Evolutionary conservation across 2,329 filamentous ascomycete species (phyloP), one percentile per base, ranked within the genome.

Genomic region (Hypoxylon sp.): DNA sequence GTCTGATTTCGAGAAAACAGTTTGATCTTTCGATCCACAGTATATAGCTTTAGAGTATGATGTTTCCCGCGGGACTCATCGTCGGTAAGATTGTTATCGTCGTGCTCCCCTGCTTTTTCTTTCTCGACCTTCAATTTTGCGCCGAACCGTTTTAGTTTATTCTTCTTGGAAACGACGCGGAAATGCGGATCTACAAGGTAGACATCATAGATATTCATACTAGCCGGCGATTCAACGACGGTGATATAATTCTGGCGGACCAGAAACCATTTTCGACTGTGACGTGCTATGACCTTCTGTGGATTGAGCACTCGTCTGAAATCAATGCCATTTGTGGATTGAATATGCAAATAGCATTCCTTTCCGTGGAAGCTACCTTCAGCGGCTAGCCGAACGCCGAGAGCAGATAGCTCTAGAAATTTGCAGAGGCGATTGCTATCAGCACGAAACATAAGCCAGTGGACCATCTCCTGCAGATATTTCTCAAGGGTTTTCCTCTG

Each of bases 331-430:
- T 97, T 97, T 14, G 92, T 91, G 5, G 93, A 97, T 74, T 97
- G 93, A 70, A 99, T 97, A 73, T 97, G 90, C 71, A 99, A 84
- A 77, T 92, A 94, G 14, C 96, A 97, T 80, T 99, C 97, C 79
- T 99, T 99, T 65, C 96, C 97, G 77, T 99, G 96, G 75, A 98
- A 98, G 74, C 94, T 97, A 28, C 94, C 94, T 80, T 99, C 97
- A 0, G 95, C 94, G 23, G 96, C 96, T 53, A 99, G 87, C 51
- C 97, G 90, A 53, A 99, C 94, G 21, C 96, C 96, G 4, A 99
- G 85, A 0, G 97, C 95, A 19, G 96, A 99, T 7, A 99, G 84
- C 78, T 99, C 96, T 1, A 99, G 84, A 78, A 99, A 99, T 71
- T 97, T 96, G 81, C 96, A 99, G 3, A 99, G 84, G 9, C 96